Evolutionary conservation across 768 basidiomycete species (phyloP).

Genomic region (Mycena chlorophos): DNA sequence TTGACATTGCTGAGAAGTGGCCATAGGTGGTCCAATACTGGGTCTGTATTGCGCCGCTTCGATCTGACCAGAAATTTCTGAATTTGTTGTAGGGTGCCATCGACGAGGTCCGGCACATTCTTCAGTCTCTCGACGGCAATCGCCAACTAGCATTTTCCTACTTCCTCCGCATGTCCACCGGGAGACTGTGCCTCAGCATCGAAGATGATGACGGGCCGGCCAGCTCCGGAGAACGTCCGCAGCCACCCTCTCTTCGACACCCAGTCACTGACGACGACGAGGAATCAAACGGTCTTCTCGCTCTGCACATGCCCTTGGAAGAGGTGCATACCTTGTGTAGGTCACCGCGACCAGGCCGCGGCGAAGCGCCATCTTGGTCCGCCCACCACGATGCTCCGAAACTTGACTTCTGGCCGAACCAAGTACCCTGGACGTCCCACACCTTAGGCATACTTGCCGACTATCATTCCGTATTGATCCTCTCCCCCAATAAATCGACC

Average conservation of each 20-base stretch:
- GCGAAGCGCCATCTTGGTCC: background rate
- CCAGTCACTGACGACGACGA: background rate
- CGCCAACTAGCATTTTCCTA: background rate
- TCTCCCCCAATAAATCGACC: background rate
- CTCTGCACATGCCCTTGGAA: background rate
- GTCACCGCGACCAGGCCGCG: background rate
- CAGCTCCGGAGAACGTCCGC: background rate
- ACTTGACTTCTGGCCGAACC: background rate
- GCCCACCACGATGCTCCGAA: too few species aligned
- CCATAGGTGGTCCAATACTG: too few species aligned
- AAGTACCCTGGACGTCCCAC: background rate
- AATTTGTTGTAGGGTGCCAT: background rate
- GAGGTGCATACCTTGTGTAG: background rate
- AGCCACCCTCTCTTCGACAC: background rate
- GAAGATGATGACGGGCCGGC: background rate
- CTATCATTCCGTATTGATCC: background rate
- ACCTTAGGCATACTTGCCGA: background rate
- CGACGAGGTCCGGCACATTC: background rate
- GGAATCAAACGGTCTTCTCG: background rate
- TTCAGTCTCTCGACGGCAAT: background rate
- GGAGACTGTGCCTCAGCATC: background rate
- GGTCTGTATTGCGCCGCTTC: too few species aligned
- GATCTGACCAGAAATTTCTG: too few species aligned
- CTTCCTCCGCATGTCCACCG: background rate
- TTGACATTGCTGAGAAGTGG: too few species aligned